phyloP scores from a whole-genome alignment of 495 filamentous ascomycete species.

The Neurospora terricola region DNA sequence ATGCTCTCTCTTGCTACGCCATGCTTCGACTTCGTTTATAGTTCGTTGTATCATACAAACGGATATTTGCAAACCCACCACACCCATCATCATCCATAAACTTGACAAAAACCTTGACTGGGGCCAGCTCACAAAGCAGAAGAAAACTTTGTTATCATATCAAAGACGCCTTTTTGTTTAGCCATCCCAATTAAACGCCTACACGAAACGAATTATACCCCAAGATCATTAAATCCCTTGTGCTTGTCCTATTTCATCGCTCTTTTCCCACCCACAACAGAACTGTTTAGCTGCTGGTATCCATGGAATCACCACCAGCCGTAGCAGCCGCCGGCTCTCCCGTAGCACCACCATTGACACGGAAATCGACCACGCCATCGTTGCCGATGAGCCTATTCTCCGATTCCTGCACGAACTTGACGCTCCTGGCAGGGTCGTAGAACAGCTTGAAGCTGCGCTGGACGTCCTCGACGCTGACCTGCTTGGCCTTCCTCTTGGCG shows the following conservation, averaged over 20 bases:
- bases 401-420: constrained; percentile 79
- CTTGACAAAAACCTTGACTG: background rate
- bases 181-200: background rate
- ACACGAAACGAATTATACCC: background rate
- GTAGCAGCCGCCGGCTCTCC: background rate
- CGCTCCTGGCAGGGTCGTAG: constrained; percentile 78
- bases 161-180: background rate
- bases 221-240: background rate
- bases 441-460: constrained; percentile 89
- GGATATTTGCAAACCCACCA: background rate
- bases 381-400: constrained; percentile 91
- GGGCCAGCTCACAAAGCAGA: background rate
- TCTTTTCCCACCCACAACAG: background rate
- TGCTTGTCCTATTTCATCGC: background rate
- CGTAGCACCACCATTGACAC: constrained; percentile 43
- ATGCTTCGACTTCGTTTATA: background rate
- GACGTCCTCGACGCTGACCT: constrained; percentile 80
- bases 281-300: constrained; percentile 39
- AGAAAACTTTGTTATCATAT: background rate
- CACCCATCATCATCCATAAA: background rate
- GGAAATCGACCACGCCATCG: constrained; percentile 66
- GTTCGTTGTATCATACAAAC: background rate
- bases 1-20: background rate
- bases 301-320: constrained; percentile 65
- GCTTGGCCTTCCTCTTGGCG: constrained; percentile 65